These are phyloP conservation scores for Apiospora aurea DNA, from an alignment of 2,329 filamentous ascomycete genomes.

Conservation along the genomic window DNA sequence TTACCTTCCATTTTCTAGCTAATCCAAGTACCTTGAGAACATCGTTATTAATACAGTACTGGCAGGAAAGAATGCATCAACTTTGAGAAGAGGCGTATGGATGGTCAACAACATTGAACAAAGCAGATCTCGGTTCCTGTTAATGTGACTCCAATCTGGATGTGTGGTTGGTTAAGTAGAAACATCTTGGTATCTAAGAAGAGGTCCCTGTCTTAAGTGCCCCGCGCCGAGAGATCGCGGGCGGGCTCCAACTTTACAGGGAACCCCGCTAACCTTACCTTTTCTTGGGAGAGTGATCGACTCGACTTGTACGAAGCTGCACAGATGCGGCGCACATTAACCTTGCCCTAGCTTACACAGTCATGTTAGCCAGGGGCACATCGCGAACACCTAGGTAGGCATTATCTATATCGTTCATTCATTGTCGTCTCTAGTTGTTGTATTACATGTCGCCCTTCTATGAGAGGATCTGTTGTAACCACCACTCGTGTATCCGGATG, in stretches of 20 bases:
- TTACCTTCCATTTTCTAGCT: neutral
- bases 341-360: neutral
- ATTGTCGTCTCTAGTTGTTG: neutral
- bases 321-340: neutral
- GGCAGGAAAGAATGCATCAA: neutral
- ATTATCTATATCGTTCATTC: neutral
- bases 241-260: neutral
- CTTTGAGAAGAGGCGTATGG: neutral
- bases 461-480: constrained; percentile 59
- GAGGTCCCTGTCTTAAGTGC: too few species aligned
- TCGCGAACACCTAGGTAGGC: neutral
- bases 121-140: neutral
- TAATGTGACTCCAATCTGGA: neutral
- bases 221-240: too few species aligned
- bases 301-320: neutral
- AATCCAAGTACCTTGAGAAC: too few species aligned
- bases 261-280: neutral
- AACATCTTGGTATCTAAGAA: too few species aligned
- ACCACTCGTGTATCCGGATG: constrained; percentile 90
- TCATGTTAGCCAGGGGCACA: neutral
- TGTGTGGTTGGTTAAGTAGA: neutral
- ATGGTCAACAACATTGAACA: neutral
- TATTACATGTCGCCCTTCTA: constrained; percentile 6
- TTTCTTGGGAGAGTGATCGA: neutral
- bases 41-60: neutral